Conservation (phyloP, 73 alveolate species). For the Blepharisma stoltei region DNA sequence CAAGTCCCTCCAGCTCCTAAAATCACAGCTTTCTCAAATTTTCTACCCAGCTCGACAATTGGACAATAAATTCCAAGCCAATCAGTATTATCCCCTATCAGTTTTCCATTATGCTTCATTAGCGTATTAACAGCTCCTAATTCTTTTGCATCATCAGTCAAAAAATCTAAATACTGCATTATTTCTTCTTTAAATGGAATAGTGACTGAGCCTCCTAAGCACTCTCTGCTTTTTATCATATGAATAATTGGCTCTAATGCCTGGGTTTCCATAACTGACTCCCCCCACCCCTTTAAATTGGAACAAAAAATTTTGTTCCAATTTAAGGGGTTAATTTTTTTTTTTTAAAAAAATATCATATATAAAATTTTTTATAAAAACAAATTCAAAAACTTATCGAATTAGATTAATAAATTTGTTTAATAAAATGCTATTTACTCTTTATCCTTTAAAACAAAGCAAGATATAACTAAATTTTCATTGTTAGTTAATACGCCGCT, state of each 20-base stretch:
- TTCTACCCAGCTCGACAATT: background rate
- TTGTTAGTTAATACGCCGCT: no score
- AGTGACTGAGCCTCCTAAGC: slow-evolving; percentile 34
- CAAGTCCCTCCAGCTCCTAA: slow-evolving; percentile 50
- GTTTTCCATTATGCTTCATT: slow-evolving; percentile 6
- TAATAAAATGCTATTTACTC: no score
- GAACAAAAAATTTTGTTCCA: no score
- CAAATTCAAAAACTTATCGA: no score
- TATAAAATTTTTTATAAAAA: no score
- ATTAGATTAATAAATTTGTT: no score
- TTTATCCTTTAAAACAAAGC: no score
- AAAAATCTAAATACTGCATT: background rate
- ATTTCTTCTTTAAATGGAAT: slow-evolving; percentile 37
- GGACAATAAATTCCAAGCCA: slow-evolving; percentile 34
- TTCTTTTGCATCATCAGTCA: slow-evolving; percentile 26
- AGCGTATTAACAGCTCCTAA: slow-evolving; percentile 33
- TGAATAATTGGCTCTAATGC: slow-evolving; percentile 10
- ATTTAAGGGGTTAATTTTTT: no score
- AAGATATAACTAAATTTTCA: no score
- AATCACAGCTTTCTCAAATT: background rate
- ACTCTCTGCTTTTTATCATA: background rate
- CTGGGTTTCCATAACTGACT: slow-evolving; percentile 7
- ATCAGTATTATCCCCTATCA: slow-evolving; percentile 35
- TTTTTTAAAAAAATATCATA: no score
- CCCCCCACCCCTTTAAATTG: no score